Evolutionary conservation across 495 filamentous ascomycete genomes (phyloP).

Genomic region (Neurospora sp.): DNA sequence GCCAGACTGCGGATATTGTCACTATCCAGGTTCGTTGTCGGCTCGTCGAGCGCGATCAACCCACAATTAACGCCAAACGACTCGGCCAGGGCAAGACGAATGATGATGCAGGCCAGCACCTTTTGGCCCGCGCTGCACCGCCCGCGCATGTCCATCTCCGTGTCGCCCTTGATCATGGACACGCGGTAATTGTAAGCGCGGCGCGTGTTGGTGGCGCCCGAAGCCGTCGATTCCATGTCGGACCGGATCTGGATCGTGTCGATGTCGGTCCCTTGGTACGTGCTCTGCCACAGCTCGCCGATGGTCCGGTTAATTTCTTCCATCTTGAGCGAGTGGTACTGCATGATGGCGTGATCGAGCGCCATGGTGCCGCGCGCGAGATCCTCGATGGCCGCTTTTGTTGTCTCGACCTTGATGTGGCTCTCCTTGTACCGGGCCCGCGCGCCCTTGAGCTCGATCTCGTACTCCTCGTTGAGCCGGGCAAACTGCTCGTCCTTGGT

Average conservation of each 20-base stretch:
- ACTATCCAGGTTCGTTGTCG: constrained; percentile 90
- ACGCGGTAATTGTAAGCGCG: constrained; percentile 95
- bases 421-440: constrained; percentile 74
- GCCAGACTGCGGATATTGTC: constrained; percentile 91
- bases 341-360: constrained; percentile 93
- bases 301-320: constrained; percentile 94
- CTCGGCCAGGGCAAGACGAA: constrained; percentile 90
- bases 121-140: constrained; percentile 95
- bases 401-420: constrained; percentile 85
- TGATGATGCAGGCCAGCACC: constrained; percentile 94
- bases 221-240: constrained; percentile 57
- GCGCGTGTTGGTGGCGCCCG: constrained; percentile 45
- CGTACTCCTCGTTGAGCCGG: constrained; percentile 63
- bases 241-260: constrained; percentile 93
- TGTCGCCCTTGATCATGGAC: constrained; percentile 93
- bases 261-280: constrained; percentile 95
- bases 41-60: constrained; percentile 93
- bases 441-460: constrained; percentile 78
- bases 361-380: constrained; percentile 69
- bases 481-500: constrained; percentile 71
- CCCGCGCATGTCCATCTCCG: constrained; percentile 99
- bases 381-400: constrained; percentile 86
- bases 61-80: constrained; percentile 96
- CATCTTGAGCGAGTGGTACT: constrained; percentile 92
- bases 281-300: constrained; percentile 90